phyloP scores from a whole-genome alignment of 108 stramenopile species.

The Skeletonema potamos region DNA sequence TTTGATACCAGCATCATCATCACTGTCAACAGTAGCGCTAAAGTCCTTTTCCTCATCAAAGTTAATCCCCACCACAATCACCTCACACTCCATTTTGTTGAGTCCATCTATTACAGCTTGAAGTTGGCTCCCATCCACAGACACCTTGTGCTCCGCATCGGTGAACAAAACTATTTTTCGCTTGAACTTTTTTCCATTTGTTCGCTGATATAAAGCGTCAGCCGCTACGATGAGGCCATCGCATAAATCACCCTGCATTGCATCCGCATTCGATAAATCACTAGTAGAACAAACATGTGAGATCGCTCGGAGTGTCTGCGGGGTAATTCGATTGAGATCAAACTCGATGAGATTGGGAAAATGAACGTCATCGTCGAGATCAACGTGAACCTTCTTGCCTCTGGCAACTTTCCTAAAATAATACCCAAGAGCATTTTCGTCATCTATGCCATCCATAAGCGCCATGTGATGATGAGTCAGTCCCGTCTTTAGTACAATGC shows the following conservation, averaged over 20 bases:
- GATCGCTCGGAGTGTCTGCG: constrained; percentile 50
- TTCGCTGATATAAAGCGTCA: constrained; percentile 63
- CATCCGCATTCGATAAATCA: background rate
- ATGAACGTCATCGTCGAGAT: constrained; percentile 27
- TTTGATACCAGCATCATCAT: constrained; percentile 1
- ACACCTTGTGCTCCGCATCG: constrained; percentile 75
- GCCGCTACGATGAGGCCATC: constrained; percentile 79
- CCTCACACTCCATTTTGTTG: constrained; percentile 56
- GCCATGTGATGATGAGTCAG: constrained; percentile 59
- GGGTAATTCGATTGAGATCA: constrained; percentile 49
- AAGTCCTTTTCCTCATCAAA: constrained; percentile 39
- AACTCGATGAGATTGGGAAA: constrained; percentile 77
- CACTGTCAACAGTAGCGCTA: background rate
- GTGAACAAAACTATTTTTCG: constrained; percentile 75
- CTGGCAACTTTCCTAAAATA: constrained; percentile 2
- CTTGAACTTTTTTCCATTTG: constrained; percentile 53
- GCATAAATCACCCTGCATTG: constrained; percentile 57
- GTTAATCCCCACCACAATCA: constrained; percentile 68
- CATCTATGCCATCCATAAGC: constrained; percentile 7
- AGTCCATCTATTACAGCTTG: constrained; percentile 58
- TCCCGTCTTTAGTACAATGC: constrained; percentile 58
- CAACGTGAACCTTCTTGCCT: constrained; percentile 11
- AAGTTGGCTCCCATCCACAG: constrained; percentile 53
- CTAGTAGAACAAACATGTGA: constrained; percentile 41
- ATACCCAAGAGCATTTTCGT: constrained; percentile 16